Percentiles rank a stretch among this genome's conserved stretches.
Conservation (phyloP, 805 yeast genomes). For the Saturnispora gosingensis region DNA sequence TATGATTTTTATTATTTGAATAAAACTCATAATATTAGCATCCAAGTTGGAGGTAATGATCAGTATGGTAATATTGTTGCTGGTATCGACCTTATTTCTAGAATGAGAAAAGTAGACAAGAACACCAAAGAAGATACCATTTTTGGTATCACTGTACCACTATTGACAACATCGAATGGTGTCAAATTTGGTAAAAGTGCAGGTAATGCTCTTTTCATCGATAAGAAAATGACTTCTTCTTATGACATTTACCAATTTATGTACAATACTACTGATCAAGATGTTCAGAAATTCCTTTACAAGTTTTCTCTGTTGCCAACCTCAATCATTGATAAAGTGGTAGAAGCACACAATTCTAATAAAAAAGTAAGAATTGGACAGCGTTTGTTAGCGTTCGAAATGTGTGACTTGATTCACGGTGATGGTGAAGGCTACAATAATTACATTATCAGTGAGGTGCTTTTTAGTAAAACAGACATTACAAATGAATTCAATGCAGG, state of each 20-base stretch:
- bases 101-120: slow-evolving; percentile 32
- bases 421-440: slow-evolving; percentile 63
- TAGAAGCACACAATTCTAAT: slow-evolving; percentile 42
- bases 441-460: slow-evolving; percentile 52
- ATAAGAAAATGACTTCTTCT: slow-evolving; percentile 62
- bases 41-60: slow-evolving; percentile 94
- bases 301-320: slow-evolving; percentile 74
- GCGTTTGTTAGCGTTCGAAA: slow-evolving; percentile 67
- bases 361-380: slow-evolving; percentile 72
- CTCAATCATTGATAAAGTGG: slow-evolving; percentile 43
- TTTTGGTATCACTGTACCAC: slow-evolving; percentile 82
- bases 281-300: slow-evolving; percentile 57
- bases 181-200: slow-evolving; percentile 96
- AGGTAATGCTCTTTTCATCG: slow-evolving; percentile 91
- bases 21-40: slow-evolving; percentile 44
- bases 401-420: slow-evolving; percentile 84
- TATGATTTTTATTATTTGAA: slow-evolving; percentile 83
- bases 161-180: slow-evolving; percentile 80
- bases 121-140: slow-evolving; percentile 23
- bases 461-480: slow-evolving; percentile 33
- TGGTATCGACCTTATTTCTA: slow-evolving; percentile 76
- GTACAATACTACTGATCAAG: slow-evolving; percentile 69
- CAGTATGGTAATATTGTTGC: slow-evolving; percentile 99
- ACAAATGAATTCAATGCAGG: slow-evolving; percentile 35
- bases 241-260: slow-evolving; percentile 82